phyloP scores from a whole-genome alignment of 495 filamentous ascomycete species.

The Neurospora tetrasperma region DNA sequence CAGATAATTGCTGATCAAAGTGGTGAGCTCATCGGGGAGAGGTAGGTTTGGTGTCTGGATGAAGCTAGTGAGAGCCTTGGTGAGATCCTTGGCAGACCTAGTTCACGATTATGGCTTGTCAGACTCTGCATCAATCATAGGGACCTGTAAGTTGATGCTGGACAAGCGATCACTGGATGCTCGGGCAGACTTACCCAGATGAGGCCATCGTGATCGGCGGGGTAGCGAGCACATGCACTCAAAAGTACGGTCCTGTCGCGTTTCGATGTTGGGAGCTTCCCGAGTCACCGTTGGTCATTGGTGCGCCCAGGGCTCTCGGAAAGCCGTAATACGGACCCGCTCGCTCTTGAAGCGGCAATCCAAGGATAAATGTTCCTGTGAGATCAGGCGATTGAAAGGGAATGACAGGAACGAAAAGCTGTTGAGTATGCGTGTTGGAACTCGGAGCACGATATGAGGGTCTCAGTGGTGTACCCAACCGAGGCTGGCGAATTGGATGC shows the following conservation, averaged over 20 bases:
- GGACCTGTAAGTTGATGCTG: neutral
- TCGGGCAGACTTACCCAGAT: constrained; percentile 18
- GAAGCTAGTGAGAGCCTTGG: constrained; percentile 46
- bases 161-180: neutral
- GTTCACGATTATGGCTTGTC: neutral
- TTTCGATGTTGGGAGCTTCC: neutral
- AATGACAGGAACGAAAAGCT: neutral
- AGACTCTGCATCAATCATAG: neutral
- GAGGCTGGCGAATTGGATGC: neutral
- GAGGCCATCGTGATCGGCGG: constrained; percentile 24
- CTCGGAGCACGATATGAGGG: neutral
- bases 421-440: neutral
- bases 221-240: constrained; percentile 7
- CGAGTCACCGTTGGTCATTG: neutral
- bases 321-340: neutral
- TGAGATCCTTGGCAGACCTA: constrained; percentile 47
- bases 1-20: constrained; percentile 50
- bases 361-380: neutral
- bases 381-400: neutral
- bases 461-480: neutral
- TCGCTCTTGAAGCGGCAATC: neutral
- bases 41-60: constrained; percentile 43
- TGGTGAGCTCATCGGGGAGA: constrained; percentile 50
- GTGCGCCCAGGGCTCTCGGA: neutral
- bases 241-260: neutral